Base-by-base conservation (phyloP, 2,329 filamentous ascomycete genomes). In the Diplodia mutila region DNA sequence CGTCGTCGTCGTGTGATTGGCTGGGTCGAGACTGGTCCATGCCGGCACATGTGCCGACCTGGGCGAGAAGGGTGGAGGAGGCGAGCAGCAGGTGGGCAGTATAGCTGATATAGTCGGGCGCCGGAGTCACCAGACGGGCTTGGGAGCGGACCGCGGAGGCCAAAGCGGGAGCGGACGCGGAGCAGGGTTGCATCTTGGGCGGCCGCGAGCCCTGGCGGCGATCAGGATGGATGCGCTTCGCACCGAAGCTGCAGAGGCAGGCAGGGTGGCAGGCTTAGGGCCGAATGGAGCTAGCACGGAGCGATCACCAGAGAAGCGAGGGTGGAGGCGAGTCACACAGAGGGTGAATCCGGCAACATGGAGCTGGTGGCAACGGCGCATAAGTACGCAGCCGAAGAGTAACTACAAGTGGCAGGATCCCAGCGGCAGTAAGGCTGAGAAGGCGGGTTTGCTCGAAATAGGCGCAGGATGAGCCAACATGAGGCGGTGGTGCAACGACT, bases 31-130 rank as follows among this genome's bases (percentile, higher is more conserved):
- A 16, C n/a, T 66, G 53, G 49, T 67, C 66, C 57, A 54, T 64
- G 34, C 57, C 57, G 59, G 66, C 66, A 48, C 48, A 39, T 34
- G 65, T 39, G 34, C 66, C 66, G 66, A 67, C 48, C 37, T 63
- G 39, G 57, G 59, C 66, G 11, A 67, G 51, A 23, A 67, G 59
- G 12, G 53, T 52, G n/a, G 66, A 63, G 39, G 66, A 67, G 48
- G 51, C 21, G 39, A 67, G 55, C 25, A 67, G 57, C 27, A 67
- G 57, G 49, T 27, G 66, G 66, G 66, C 66, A 12, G 66, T 63
- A 67, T 67, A 67, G 57, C 39, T 67, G 66, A 67, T 67, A 67
- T 67, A 67, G 57, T 67, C 46, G 29, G 65, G 46, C 29, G 23
- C 25, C 14, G 66, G 49, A 49, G 14, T 37, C 27, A 63, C 14